A percentile compares a stretch with the other conserved stretches of the same genome.
phyloP scores from a whole-genome alignment of 352 stramenopile species.

The Pythium aristosporum region DNA sequence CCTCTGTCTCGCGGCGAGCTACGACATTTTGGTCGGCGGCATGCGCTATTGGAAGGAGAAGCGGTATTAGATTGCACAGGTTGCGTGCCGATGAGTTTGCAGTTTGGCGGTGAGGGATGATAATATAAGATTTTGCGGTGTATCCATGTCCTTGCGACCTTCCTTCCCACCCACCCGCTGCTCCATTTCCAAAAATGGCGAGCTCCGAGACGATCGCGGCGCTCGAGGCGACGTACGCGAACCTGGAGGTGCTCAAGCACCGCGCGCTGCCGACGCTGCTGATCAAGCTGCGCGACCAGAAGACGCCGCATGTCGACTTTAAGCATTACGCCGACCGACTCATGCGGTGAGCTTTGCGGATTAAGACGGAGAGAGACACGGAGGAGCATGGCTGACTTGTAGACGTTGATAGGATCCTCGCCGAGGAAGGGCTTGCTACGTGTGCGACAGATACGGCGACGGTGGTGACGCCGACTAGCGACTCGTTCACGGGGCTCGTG shows the following conservation, averaged over 20 bases:
- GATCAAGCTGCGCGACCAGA: slow-evolving; percentile 72
- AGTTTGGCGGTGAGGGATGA: background rate
- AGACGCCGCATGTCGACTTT: slow-evolving; percentile 67
- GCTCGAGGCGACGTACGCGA: slow-evolving; percentile 62
- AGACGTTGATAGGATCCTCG: slow-evolving; percentile 44
- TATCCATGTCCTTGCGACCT: slow-evolving; percentile 18
- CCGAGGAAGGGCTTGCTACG: slow-evolving; percentile 67
- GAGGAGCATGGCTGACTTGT: background rate
- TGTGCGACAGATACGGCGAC: slow-evolving; percentile 57
- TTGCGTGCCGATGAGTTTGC: background rate
- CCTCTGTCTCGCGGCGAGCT: slow-evolving; percentile 66
- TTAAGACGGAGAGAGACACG: background rate
- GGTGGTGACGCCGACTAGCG: slow-evolving; percentile 66
- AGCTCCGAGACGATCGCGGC: slow-evolving; percentile 39
- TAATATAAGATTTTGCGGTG: slow-evolving; percentile 28
- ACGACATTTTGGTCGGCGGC: slow-evolving; percentile 74
- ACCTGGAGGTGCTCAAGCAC: slow-evolving; percentile 66
- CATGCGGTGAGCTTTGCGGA: slow-evolving; percentile 50
- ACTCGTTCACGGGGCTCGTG: slow-evolving; percentile 54
- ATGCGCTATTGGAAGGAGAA: slow-evolving; percentile 76
- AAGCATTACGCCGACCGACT: slow-evolving; percentile 80
- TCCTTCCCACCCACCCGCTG: background rate
- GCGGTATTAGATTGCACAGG: slow-evolving; percentile 54
- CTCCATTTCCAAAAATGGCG: slow-evolving; percentile 33
- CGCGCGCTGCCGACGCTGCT: slow-evolving; percentile 60